Base-by-base conservation (phyloP, 2,329 filamentous ascomycete species). In the Stachybotrys echinatus region DNA sequence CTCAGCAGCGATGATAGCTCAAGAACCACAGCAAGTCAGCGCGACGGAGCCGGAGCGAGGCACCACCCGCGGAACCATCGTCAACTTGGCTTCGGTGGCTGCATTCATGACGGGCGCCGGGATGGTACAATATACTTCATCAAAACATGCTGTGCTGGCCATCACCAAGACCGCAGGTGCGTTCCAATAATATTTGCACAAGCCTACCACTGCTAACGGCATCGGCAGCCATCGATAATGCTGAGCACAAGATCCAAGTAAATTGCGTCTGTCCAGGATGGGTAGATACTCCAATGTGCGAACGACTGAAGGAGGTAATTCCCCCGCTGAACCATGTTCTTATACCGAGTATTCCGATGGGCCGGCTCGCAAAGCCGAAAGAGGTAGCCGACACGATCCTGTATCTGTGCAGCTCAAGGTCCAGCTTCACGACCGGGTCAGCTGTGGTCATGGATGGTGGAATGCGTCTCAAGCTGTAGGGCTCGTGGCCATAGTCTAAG, bases 311-410 rank as follows among this genome's bases (percentile, higher is more conserved):
- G 19, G 51, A 53, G 23, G 48, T 43, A 5, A 38, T 45, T 22
- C 38, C 47, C 37, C 47, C 44, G 6, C 34, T 50, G 19, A 37
- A 40, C 34, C 23, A 23, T 10, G 40, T 34, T 42, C 34, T 54
- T 21, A 49, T 43, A 37, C 44, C 31, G 14, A 50, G 43, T 19
- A 38, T 53, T 17, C 53, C 53, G 12, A 21, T 54, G 42, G 46
- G 46, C 83, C 80, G 87, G 18, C 80, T 90, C 53, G 88, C 86
- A 12, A 68, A 68, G 20, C 68, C 75, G 6, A 72, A 79, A n/a
- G 88, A 91, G 63, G 77, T 91, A 27, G 87, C 88, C 19, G 81
- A 88, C 59, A 86, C 87, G 47, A 86, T 84, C 39, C 64, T 82
- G 21, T 91, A 91, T 64, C 74, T 91, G 23, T 47, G 45, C 12